Evolutionary conservation across 495 filamentous ascomycete genomes (phyloP).

Genomic region (Talaromyces liani): DNA sequence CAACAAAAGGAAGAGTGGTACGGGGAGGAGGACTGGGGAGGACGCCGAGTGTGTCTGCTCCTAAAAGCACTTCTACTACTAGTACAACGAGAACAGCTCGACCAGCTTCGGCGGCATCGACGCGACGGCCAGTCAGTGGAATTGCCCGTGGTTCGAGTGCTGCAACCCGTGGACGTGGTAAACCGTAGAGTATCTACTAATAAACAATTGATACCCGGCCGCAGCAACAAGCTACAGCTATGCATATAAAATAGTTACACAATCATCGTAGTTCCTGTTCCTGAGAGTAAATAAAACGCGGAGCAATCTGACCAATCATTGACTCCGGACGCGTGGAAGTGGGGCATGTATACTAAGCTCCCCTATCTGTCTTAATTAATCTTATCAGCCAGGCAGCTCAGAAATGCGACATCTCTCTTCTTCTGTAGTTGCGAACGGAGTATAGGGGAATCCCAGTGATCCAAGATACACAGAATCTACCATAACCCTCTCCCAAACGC

Average conservation of each 20-base stretch:
- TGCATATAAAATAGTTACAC: neutral
- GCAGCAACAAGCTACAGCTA: neutral
- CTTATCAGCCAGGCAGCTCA: neutral
- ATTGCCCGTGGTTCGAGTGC: slow-evolving; percentile 38
- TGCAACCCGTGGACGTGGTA: slow-evolving; percentile 34
- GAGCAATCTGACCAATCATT: neutral
- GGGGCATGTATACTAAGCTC: neutral
- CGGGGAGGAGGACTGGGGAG: slow-evolving; percentile 39
- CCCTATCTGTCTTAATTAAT: neutral
- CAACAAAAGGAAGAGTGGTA: slow-evolving; percentile 34
- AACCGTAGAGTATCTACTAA: slow-evolving; percentile 9
- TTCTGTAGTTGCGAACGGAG: neutral
- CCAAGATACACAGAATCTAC: neutral
- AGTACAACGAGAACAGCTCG: slow-evolving; percentile 23
- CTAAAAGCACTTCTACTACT: slow-evolving; percentile 16
- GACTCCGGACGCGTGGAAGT: neutral
- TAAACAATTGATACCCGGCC: neutral
- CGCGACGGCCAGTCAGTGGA: slow-evolving; percentile 42
- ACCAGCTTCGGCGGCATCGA: slow-evolving; percentile 27
- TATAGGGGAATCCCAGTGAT: no score
- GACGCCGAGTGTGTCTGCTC: slow-evolving; percentile 30
- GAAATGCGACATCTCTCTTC: neutral
- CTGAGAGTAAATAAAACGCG: neutral
- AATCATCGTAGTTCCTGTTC: neutral
- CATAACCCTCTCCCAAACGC: neutral